Evolutionary conservation across 177 flowering plant species (phyloP).

Genomic region (Vitis hybrid): DNA sequence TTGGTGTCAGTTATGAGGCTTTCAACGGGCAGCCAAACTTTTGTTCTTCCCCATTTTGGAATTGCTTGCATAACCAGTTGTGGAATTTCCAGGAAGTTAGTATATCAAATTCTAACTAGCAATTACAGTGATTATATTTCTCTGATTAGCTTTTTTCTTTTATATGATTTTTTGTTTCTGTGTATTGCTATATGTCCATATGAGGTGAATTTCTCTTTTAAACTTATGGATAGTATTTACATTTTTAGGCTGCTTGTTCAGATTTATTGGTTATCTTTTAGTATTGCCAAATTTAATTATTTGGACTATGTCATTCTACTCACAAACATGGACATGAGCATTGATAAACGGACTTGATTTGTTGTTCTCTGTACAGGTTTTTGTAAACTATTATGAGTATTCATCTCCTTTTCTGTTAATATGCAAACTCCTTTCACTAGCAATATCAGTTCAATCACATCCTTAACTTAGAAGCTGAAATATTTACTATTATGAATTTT

Average conservation of each 20-base stretch:
- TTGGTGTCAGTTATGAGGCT: slow-evolving; percentile 90
- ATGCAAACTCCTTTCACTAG: neutral
- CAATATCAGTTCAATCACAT: neutral
- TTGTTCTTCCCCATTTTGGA: slow-evolving; percentile 77
- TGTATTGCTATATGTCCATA: no score
- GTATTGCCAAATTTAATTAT: neutral
- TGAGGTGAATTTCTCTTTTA: no score
- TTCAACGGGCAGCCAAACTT: slow-evolving; percentile 85
- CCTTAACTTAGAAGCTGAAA: neutral
- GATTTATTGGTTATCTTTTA: no score
- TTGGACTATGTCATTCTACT: no score
- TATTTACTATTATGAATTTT: neutral
- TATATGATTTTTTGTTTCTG: no score
- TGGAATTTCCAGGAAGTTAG: slow-evolving; percentile 89
- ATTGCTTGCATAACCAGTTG: slow-evolving; percentile 91
- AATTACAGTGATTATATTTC: no score
- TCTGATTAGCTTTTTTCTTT: no score
- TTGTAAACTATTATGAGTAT: neutral
- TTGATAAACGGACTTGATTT: neutral
- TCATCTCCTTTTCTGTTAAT: neutral
- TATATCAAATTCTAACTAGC: slow-evolving; percentile 6
- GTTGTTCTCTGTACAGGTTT: neutral
- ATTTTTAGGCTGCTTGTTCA: no score
- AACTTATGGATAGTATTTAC: no score
- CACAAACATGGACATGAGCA: no score